Conservation (phyloP, 805 yeast species). For the Wickerhamomyces bisporus region DNA sequence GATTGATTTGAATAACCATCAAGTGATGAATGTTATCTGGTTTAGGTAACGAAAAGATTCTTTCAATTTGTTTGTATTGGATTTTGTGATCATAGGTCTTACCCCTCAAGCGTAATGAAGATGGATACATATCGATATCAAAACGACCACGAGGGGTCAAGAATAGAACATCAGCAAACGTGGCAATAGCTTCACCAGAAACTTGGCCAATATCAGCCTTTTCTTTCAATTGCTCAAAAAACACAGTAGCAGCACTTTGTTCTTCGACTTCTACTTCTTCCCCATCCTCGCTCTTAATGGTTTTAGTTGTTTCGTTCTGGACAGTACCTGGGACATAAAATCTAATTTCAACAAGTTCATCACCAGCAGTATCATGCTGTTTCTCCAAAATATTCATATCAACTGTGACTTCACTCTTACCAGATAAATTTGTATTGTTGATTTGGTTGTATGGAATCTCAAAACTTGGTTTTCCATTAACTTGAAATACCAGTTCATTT, state of each 20-base stretch:
- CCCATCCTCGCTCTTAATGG: conserved; percentile 17
- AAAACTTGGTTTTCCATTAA: conserved; percentile 84
- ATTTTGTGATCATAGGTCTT: conserved; percentile 96
- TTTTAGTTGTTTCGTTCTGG: conserved; percentile 25
- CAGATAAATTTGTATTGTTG: conserved; percentile 81
- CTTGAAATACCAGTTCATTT: conserved; percentile 80
- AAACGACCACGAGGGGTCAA: conserved; percentile 98
- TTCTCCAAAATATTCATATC: conserved; percentile 66
- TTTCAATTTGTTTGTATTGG: conserved; percentile 83
- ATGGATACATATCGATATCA: conserved; percentile 89
- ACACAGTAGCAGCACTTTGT: conserved; percentile 72
- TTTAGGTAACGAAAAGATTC: conserved; percentile 88
- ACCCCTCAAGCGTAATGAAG: conserved; percentile 87
- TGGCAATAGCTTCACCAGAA: conserved; percentile 91
- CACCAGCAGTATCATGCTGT: conserved; percentile 69
- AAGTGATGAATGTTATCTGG: conserved; percentile 91
- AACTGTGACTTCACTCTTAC: conserved; percentile 88
- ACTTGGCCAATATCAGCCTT: conserved; percentile 92
- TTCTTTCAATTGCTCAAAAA: conserved; percentile 88
- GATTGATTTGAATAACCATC: conserved; percentile 86
- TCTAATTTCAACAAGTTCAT: conserved; percentile 91
- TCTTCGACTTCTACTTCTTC: conserved; percentile 37
- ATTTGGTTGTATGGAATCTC: conserved; percentile 83
- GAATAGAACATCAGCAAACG: conserved; percentile 86
- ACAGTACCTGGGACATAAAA: conserved; percentile 89